Percentiles rank a stretch among this genome's conserved stretches.
These are phyloP conservation scores for Inga leiocalycina DNA, from an alignment of 306 rosid species.

Conservation along the genomic window DNA sequence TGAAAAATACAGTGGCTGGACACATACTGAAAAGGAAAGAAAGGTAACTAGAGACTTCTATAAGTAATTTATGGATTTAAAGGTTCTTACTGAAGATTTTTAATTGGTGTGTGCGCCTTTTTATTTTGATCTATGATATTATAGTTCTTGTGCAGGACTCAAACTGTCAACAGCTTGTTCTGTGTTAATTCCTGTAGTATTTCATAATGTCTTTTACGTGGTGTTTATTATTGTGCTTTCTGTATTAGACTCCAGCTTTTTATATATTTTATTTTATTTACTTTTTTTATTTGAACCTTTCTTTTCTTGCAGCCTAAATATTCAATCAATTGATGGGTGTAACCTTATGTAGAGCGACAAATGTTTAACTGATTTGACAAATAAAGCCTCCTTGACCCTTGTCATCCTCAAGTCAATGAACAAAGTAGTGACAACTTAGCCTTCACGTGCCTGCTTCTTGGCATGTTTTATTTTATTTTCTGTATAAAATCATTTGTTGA, in stretches of 20 bases:
- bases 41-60: slow-evolving; percentile 55
- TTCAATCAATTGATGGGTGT: neutral
- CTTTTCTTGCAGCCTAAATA: neutral
- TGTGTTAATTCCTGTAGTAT: neutral
- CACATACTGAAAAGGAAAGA: slow-evolving; percentile 62
- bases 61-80: slow-evolving; percentile 17
- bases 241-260: neutral
- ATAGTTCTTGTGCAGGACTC: neutral
- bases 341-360: neutral
- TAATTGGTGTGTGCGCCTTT: neutral
- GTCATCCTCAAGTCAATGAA: neutral
- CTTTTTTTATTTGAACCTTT: neutral
- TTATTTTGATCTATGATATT: slow-evolving; percentile 14
- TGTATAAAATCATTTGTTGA: neutral
- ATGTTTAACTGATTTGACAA: neutral
- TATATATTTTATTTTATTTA: too few relatives aligned
- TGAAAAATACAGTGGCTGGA: slow-evolving; percentile 66
- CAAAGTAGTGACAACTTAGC: neutral
- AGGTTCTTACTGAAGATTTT: slow-evolving; percentile 20
- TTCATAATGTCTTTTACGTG: neutral
- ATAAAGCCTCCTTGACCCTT: neutral
- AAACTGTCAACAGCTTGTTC: neutral
- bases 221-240: neutral
- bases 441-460: neutral
- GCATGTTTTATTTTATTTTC: neutral